Base-by-base conservation (phyloP, 2,329 filamentous ascomycete species). In the Cercospora sojina region DNA sequence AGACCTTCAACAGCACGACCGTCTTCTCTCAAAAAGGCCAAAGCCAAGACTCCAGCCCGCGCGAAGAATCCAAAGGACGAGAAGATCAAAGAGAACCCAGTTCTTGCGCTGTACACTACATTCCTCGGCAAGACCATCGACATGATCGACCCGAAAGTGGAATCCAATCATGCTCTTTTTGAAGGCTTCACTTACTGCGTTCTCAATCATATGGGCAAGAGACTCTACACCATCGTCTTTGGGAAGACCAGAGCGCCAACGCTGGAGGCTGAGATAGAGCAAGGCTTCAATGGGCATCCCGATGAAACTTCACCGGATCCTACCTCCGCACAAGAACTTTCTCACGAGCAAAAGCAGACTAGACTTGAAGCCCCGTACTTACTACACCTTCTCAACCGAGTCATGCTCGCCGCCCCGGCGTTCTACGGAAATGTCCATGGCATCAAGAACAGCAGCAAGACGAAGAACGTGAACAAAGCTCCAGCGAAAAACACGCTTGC, bases 111-210 rank as follows among this genome's bases (percentile, higher is more conserved):
- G 3, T 69, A 76, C 10, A 74, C 79, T 2, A 74, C 77, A 23
- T 75, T 82, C 25, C 70, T 83, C 0, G 74, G 73, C 1, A 75
- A 75, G 4, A 68, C 80, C 3, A 66, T 82, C 4, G 74, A 76
- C 0, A 70, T 75, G 13, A 74, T 82, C 1, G 77, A 80, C 31
- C 71, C 78, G 29, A 76, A 74, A 9, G 69, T 76, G 18, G 64
- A 72, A 3, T 47, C 74, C 10, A 80, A 83, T 47, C 76, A 77
- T 31, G 71, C 77, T 20, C 67, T 83, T 1, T 82, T 82, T 61
- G 81, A 83, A 72, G 80, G 80, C 2, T 79, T 81, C 35, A 72
- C 78, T 1, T 83, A 78, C 62, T 70, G 79, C 13, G 66, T 82
- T 1, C 71, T 83, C 2, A 75, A 81, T 25, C 77, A 75, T 20